Base-by-base conservation (phyloP, 1,284 basidiomycete species). In the Megacollybia platyphylla region DNA sequence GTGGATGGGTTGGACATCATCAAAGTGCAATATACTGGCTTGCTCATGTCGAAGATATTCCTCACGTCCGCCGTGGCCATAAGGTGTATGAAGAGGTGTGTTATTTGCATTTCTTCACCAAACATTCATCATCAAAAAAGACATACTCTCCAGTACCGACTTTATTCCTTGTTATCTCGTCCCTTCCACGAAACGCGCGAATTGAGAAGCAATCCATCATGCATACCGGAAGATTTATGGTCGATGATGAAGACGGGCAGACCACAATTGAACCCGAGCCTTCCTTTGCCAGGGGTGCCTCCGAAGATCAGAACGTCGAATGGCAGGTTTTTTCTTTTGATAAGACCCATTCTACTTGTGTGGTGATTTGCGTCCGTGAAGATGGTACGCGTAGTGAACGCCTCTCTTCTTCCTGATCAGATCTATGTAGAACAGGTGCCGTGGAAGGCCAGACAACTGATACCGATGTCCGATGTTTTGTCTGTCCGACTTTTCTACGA, bases 121-220 rank as follows among this genome's bases (percentile, higher is more conserved):
- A 7, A 7, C 31, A 34, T 34, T 15, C 10, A 15, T 11, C 2
- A 2, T 34, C 31, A 6, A 34, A 31, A 31, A 31, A 15, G 20
- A 5, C 20, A 24, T 24, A n/a, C 29, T 36, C 26, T 15, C 31
- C 32, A 43, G 51, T 49, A 1, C 79, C 85, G 3, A 71, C 76
- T 0, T 54, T 91, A 6, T 84, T 87, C 51, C 60, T 83, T 0
- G 72, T 71, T 7, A 79, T 90, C 0, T 71, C 75, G 36, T 70
- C 75, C 39, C 64, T 97, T 8, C 92, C 92, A 0, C 87, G 83
- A 52, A 73, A 68, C 40, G 90, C 89, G 1, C 56, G 73, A 29
- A 53, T 86, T 9, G 84, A 87, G 55, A 85, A 83, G 50, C 84
- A 87, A 53, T 72, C 79, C 1, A 50, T 83, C 4, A 53, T 75